Evolutionary conservation across 345 rosid species (phyloP).

Genomic region (Acer yangbiense): DNA sequence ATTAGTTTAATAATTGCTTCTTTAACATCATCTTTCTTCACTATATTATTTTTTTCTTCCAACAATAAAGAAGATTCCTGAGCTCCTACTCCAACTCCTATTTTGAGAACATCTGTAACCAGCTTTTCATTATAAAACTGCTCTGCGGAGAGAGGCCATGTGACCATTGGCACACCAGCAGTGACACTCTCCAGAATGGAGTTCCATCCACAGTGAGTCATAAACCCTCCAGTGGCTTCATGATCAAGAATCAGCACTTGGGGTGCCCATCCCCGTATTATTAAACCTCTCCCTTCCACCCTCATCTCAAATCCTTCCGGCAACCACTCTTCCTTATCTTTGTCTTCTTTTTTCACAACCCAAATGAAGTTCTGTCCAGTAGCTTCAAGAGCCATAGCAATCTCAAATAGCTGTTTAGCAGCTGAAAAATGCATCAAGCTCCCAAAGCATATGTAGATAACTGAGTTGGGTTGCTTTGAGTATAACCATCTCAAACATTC

Average conservation of each 20-base stretch:
- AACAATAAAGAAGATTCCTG: too few species aligned
- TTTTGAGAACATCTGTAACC: slow-evolving; percentile 31
- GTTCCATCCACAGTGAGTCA: slow-evolving; percentile 62
- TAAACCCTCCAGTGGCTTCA: slow-evolving; percentile 44
- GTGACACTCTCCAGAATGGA: slow-evolving; percentile 46
- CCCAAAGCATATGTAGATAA: slow-evolving; percentile 25
- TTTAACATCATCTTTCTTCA: too few species aligned
- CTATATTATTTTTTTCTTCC: too few species aligned
- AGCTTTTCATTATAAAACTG: slow-evolving; percentile 59
- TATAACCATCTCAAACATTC: slow-evolving; percentile 27
- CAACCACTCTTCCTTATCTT: not conserved
- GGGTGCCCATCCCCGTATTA: slow-evolving; percentile 60
- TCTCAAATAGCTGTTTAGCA: slow-evolving; percentile 23
- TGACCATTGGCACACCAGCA: slow-evolving; percentile 53
- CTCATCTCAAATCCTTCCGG: slow-evolving; percentile 36
- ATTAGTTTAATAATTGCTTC: too few species aligned
- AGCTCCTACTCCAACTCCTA: slow-evolving; percentile 15
- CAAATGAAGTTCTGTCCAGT: slow-evolving; percentile 21
- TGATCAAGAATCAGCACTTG: slow-evolving; percentile 58
- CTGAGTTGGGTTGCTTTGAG: slow-evolving; percentile 17
- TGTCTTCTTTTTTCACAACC: slow-evolving; percentile 16
- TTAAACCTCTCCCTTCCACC: slow-evolving; percentile 36
- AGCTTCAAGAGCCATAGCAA: slow-evolving; percentile 25
- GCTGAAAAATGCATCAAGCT: not conserved
- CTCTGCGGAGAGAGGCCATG: slow-evolving; percentile 45